Base-by-base conservation (phyloP, 1,139 yeast genomes). In the Diutina catenulata region DNA sequence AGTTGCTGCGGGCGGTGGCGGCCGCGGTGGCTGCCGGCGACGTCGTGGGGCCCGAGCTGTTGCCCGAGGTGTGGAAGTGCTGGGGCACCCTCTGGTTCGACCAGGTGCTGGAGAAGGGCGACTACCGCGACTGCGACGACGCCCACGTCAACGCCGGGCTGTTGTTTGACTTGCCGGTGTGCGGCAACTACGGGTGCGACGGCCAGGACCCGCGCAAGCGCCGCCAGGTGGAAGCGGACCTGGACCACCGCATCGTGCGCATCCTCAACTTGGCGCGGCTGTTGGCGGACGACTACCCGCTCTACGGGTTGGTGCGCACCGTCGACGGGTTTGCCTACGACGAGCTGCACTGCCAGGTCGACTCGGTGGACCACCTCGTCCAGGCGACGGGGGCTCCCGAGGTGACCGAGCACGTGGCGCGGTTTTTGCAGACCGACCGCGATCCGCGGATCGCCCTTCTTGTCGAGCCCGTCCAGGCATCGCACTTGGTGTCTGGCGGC, bases 41-140 rank as follows among this genome's bases (percentile, higher is more conserved):
- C 43, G 77, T 75, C 50, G 65, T 72, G 42, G 62, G 67, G 31
- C 65, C 74, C 50, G 91, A 80, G 53, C 70, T 64, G 36, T 59
- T 81, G 39, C 75, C 82, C 29, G 93, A 81, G 56, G 82, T 77
- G 22, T 80, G 88, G 87, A 77, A 77, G 51, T 77, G 87, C 50
- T 80, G 91, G 87, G 93, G 93, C 2, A 74, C 87, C 0, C 56
- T 81, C 32, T 81, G 91, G 88, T 81, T 74, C 56, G 88, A 81
- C 53, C 63, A 64, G 33, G 59, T 78, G 32, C 45, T 52, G 7
- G 56, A 57, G 18, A 76, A 76, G 46, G 62, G 62, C 3, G 80
- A 75, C 45, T 76, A 70, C 46, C 62, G 62, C 31, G 71, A 65
- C 39, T 59, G 66, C 36, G 67, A 60, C 39, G 67, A 68, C 31